Percentiles rank a stretch among this genome's conserved stretches.
Conservation (phyloP, 2,329 filamentous ascomycete genomes). For the Aspergillus quadricinctus region DNA sequence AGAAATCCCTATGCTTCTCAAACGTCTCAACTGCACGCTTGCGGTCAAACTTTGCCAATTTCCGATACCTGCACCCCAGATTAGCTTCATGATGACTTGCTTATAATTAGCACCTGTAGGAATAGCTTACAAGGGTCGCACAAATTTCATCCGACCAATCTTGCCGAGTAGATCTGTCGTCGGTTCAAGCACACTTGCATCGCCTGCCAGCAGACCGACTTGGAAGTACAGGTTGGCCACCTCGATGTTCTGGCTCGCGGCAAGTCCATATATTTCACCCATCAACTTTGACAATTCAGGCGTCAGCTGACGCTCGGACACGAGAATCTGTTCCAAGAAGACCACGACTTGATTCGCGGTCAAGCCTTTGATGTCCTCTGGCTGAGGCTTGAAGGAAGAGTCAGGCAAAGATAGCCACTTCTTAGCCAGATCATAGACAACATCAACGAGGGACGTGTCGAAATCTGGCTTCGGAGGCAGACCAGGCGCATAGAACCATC, state of each 20-base stretch:
- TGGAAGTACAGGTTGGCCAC: slow-evolving; percentile 75
- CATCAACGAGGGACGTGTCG: slow-evolving; percentile 80
- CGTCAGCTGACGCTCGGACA: slow-evolving; percentile 60
- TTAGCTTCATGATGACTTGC: slow-evolving; percentile 9
- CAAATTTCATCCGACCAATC: slow-evolving; percentile 96
- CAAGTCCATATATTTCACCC: slow-evolving; percentile 69
- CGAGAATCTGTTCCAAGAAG: slow-evolving; percentile 76
- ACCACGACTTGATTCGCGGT: slow-evolving; percentile 86
- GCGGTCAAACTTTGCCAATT: slow-evolving; percentile 69
- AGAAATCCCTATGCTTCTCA: slow-evolving; percentile 83
- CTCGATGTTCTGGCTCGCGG: slow-evolving; percentile 78
- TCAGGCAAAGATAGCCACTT: slow-evolving; percentile 65
- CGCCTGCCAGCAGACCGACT: slow-evolving; percentile 71
- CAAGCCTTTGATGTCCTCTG: slow-evolving; percentile 68
- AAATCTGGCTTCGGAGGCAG: slow-evolving; percentile 87
- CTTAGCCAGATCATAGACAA: slow-evolving; percentile 74
- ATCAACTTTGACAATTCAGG: slow-evolving; percentile 65
- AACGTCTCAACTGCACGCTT: slow-evolving; percentile 76
- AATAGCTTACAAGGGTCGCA: slow-evolving; percentile 65
- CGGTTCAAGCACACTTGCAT: slow-evolving; percentile 63
- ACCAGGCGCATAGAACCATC: slow-evolving; percentile 82
- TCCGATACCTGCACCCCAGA: slow-evolving; percentile 47
- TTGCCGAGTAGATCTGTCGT: slow-evolving; percentile 70
- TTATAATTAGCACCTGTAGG: neutral
- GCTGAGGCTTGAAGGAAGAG: slow-evolving; percentile 55